Evolutionary conservation across 257 asterid genomes (phyloP), one percentile per base, ranked within the genome.

Genomic region (Solanum peruvianum): DNA sequence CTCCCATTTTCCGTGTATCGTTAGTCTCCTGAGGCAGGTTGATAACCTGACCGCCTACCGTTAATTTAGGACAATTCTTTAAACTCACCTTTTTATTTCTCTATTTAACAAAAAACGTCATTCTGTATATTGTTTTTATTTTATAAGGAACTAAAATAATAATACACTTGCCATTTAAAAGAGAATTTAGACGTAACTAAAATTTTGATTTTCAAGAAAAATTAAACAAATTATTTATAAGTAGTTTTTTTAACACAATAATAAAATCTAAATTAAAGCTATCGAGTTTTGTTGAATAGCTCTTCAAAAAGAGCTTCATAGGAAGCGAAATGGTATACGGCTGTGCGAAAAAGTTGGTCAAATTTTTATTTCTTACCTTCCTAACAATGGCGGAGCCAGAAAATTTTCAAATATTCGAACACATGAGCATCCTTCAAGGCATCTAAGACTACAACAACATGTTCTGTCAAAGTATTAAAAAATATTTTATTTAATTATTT

Each of bases 11-110:
- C 92, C 92, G 86, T 86, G 88, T 88, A 86, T 88, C 87, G 86
- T 90, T 91, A 89, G 91, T 87, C 87, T 89, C 90, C 95, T 89
- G 83, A 70, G 89, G 90, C 67, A 88, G 90, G 90, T 90, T 83
- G 76, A 89, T 78, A 87, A 76, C 87, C 87, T 88, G 88, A 87
- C 85, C 84, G 85, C 82, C 84, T 83, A 87, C 94, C 96, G 88
- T 86, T 87, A 90, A 89, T 90, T 77, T 86, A 90, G 96, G 96
- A 77, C 6, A 52, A 42, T 2, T 71, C 10, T 67, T 31, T 27
- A 44, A 9, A 9, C 25, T 85, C 72, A 42, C 81, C 20, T 35
- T 31, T 85, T 77, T 67, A 5, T 45, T 27, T 27, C 84, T 27
- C 25, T 41, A 42, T 39, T 16, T 23, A 72, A 72, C 3, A 47